phyloP scores from a whole-genome alignment of 495 filamentous ascomycete genomes.

The Aspergillus homomorphus region DNA sequence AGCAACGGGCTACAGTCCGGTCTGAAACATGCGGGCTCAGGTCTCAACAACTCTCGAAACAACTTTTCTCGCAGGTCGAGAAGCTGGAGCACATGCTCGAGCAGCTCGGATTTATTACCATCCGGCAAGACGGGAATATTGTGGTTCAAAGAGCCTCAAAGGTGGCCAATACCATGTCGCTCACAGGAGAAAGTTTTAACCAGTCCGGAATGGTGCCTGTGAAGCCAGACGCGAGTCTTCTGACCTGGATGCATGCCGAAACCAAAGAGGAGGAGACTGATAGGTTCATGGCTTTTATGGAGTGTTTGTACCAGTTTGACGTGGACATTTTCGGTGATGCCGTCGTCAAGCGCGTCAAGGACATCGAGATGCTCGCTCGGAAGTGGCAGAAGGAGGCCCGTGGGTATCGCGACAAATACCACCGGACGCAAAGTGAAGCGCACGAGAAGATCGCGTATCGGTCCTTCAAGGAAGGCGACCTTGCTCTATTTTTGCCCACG shows the following conservation, averaged over 20 bases:
- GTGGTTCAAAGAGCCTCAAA: conserved; percentile 71
- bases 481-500: conserved; percentile 93
- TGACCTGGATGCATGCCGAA: conserved; percentile 76
- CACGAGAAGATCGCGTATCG: conserved; percentile 97
- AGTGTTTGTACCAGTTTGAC: conserved; percentile 70
- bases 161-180: conserved; percentile 57
- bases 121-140: conserved; percentile 69
- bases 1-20: conserved; percentile 43
- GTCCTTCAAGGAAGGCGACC: conserved; percentile 93
- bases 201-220: conserved; percentile 55
- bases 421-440: conserved; percentile 78
- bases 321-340: conserved; percentile 77
- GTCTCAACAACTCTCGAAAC: conserved; percentile 77
- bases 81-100: conserved; percentile 76
- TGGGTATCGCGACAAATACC: conserved; percentile 82
- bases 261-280: conserved; percentile 62
- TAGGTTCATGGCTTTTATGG: conserved; percentile 69
- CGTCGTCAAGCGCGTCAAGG: conserved; percentile 80
- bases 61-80: conserved; percentile 74
- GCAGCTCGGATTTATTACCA: conserved; percentile 75
- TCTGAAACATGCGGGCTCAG: conserved; percentile 62
- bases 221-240: conserved; percentile 59
- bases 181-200: conserved; percentile 55
- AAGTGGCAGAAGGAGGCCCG: conserved; percentile 88
- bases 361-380: conserved; percentile 82